Evolutionary conservation across 108 stramenopile genomes (phyloP), one percentile per base, ranked within the genome.

Genomic region (Skeletonema tropicum): DNA sequence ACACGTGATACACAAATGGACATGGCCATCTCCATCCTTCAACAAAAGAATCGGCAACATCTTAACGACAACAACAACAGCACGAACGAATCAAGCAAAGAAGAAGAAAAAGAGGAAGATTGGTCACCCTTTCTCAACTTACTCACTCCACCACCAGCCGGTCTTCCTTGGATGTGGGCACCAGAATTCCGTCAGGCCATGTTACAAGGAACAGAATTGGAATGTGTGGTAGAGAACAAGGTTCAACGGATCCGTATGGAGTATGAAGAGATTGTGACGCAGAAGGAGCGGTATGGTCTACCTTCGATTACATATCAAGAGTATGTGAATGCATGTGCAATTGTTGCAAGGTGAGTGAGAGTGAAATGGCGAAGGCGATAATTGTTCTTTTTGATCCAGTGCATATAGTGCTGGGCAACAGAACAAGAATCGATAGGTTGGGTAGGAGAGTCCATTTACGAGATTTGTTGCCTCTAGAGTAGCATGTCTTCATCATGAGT

Each of bases 101-200:
- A 41, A 12, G 13, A 10, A 41, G 13, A 41, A 14, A 12, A 41
- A 0, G 25, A 66, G 6, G 17, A 46, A 31, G 45, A 31, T 31
- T 66, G 57, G 73, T n/a, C 29, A 19, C 73, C 73, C 26, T 74
- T 74, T 58, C 65, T 74, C 17, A 39, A 66, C 26, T 35, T 74
- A 19, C 73, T 74, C 6, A 74, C 73, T 17, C 73, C 73, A 31
- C 42, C 42, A 45, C 42, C 42, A 5, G 65, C 66, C 36, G 33
- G 38, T 35, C 73, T 74, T 13, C 73, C 73, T 0, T 74, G 73
- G 73, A 74, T 57, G 30, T 63, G 61, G 65, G 19, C 9, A 13
- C 48, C 58, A 3, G 15, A 58, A 7, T 58, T 74, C 23, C 73
- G 64, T 15, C 21, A 58, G 3, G 55, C 39, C 13, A n/a, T 66